Base-by-base conservation (phyloP, 371 early-diverging fungal species). In the Dentiscutata heterogama region DNA sequence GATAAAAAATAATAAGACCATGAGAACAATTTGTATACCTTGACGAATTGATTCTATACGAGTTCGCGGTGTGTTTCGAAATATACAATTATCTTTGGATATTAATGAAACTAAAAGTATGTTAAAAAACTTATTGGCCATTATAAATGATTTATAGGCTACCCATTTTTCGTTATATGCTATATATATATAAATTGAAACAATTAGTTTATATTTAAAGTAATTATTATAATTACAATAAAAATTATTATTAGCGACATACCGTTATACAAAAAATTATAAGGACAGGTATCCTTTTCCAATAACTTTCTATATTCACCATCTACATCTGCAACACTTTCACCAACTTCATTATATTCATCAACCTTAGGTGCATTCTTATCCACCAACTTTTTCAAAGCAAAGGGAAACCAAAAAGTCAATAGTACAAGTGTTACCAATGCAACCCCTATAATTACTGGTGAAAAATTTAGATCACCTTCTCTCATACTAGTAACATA, bases 41-140 rank as follows among this genome's bases (percentile, higher is more conserved):
- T 86, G 84, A 42, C 91, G 87, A 1, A 84, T 87, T 0, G 86
- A 82, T 65, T 91, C 92, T 68, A 92, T 80, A 2, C 84, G 77
- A 35, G 84, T 77, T 3, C 91, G 87, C 29, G 87, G 50, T 20
- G 80, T 77, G 14, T 80, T 73, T 2, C 89, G 84, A 53, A 88
- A 89, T 82, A 90, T 85, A 82, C 92, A 92, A 82, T 90, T 92
- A 77, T 91, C 91, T 83, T 91, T 92, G 35, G 88, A 83, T 60
- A 92, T 83, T 27, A 91, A 60, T 0, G 86, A 85, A 0, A 86
- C 85, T 25, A 87, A 80, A 3, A 88, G 42, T 10, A 91, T 86
- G 1, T 84, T 86, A 18, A 85, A 22, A 14, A 92, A 84, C 81
- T 92, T 92, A 81, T 85, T 85, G 70, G 86, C 80, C 88, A 92